Conservation (phyloP, 345 rosid species). For the Brassica incana region DNA sequence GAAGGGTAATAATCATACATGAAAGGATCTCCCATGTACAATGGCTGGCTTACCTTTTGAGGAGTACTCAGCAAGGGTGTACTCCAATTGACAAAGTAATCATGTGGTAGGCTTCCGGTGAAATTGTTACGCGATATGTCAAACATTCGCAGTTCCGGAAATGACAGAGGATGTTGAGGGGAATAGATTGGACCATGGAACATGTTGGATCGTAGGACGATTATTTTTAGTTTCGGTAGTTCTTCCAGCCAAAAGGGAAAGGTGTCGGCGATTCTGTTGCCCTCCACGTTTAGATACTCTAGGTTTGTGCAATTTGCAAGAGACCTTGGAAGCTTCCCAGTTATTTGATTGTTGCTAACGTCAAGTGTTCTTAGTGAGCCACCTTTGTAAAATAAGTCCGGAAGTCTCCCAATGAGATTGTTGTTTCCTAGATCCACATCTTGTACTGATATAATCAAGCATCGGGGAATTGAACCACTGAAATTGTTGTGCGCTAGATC, state of each 20-base stretch:
- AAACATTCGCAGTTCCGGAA: not conserved
- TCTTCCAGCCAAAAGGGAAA: not conserved
- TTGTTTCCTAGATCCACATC: slow-evolving; percentile 13
- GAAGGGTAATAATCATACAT: not conserved
- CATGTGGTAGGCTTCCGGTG: not conserved
- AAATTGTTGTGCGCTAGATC: not conserved
- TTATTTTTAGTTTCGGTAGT: not conserved
- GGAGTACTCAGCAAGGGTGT: not conserved
- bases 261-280: not conserved
- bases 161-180: not conserved
- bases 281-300: not conserved
- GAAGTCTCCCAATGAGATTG: not conserved
- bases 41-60: not conserved
- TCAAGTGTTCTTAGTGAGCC: not conserved
- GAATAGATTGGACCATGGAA: not conserved
- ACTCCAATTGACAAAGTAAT: not conserved
- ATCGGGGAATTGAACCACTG: not conserved
- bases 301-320: not conserved
- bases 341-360: not conserved
- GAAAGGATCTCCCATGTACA: not conserved
- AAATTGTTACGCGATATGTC: not conserved
- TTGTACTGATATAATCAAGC: not conserved
- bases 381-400: not conserved
- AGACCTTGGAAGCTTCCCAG: too few species aligned
- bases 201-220: not conserved